Evolutionary conservation across 1,284 basidiomycete species (phyloP), one percentile per base, ranked within the genome.

Genomic region (Takashimella koratensis): DNA sequence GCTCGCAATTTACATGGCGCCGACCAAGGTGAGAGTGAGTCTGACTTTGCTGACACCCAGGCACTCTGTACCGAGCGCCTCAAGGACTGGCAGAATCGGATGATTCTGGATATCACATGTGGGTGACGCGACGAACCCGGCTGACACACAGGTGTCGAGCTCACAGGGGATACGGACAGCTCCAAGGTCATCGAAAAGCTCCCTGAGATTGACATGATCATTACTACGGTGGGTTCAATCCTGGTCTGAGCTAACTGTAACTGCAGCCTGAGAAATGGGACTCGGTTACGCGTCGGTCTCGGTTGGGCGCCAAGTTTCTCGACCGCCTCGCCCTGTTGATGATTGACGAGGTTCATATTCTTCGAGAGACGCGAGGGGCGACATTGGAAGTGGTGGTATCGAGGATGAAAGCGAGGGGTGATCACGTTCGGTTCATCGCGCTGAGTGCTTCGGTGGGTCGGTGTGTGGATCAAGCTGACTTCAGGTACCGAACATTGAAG

Each of bases 271-370:
- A 97, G 74, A 97, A 97, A 74, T 93, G 90, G 87, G 93, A 96
- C 63, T 88, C 88, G 42, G 76, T 96, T 46, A 95, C 92, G 2
- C 81, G 92, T 25, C 86, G 86, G 0, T 25, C 52, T 0, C 43
- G 42, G 3, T 53, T 59, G 4, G 60, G 66, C 88, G 87, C 87
- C 85, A 59, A 50, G 72, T 39, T 65, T 2, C 44, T 66, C 11
- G 43, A 57, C 8, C 60, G 69, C 4, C 57, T 71, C 2, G 50
- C 53, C 46, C 78, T 94, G 12, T 86, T 93, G 62, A 82, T 97
- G 44, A 87, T 98, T 41, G 95, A 98, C 67, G 95, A 98, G 76
- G 89, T 96, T 2, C 95, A 98, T 71, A 86, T 94, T 45, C 81
- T 98, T 10, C 88, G 91, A 50, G 95, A 98, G 73, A 79, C 81